Base-by-base conservation (phyloP, 106 monocot species). In the Xerophyta viscosa region DNA sequence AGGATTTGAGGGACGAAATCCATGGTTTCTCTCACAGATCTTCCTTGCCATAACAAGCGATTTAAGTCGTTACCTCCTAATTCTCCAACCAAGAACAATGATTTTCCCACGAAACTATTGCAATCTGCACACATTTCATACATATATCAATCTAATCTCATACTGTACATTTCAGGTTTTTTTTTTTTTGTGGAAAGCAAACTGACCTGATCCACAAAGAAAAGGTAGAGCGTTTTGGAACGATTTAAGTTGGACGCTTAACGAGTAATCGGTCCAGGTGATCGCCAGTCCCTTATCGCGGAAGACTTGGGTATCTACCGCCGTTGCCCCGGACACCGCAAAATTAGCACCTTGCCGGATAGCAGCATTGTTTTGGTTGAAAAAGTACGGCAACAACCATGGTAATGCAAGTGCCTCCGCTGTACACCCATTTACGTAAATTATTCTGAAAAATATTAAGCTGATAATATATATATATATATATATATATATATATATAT, bases 61-160 rank as follows among this genome's bases (percentile, higher is more conserved):
- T 46, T n/a, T 22, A 15, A 46, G 21, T 65, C 65, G 12, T 65
- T 65, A 6, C 53, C 65, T 15, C 65, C 65, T 3, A 65, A 52
- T 52, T 64, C 53, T 7, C 64, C 64, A 42, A 64, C 22, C 11
- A 64, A 30, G 30, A 64, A 27, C 0, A 64, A 20, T 1, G 64
- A 42, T 4, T 29, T 42, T 31, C 64, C 25, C 0, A 64, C 8
- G 10, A 44, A 13, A 20, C 43, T n/a, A n/a, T 52, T 20, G 11
- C 43, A 64, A 2, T 54, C 64, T 64, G 27, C 18, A 11, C 0
- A 6, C 6, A 11, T 13, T 8, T 12, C 15, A 0, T 6, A 10
- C n/a, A 0, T 2, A 8, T 17, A 18, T 8, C 10, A 10, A 33
- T 6, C 11, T 33, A 33, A 33, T 6, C 3, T 7, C 9, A 5